These are phyloP conservation scores for Purshia tridentata DNA, from an alignment of 306 rosid genomes.

Conservation along the genomic window DNA sequence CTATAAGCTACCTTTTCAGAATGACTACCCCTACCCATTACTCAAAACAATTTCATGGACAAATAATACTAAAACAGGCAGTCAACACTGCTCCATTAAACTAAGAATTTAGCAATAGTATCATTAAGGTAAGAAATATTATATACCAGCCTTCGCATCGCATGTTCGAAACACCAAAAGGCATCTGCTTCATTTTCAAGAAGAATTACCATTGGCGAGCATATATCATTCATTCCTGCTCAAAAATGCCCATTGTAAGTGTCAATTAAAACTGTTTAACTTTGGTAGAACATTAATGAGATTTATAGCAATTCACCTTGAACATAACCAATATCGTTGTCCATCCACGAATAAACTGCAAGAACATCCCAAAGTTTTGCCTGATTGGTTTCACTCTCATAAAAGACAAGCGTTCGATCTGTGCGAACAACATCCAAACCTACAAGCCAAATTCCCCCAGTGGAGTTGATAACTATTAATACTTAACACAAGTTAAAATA, in stretches of 20 bases:
- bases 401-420: constrained; percentile 77
- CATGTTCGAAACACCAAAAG: constrained; percentile 90
- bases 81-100: neutral
- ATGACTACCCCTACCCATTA: neutral
- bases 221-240: constrained; percentile 97
- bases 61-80: neutral
- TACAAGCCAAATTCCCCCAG: constrained; percentile 41
- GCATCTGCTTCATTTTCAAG: constrained; percentile 84
- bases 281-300: constrained; percentile 18
- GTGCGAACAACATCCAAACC: constrained; percentile 93
- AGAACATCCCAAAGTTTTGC: constrained; percentile 91
- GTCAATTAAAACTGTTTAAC: constrained; percentile 24
- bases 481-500: constrained; percentile 7
- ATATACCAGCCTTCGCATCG: constrained; percentile 93
- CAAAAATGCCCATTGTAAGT: constrained; percentile 23
- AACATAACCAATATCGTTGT: constrained; percentile 83
- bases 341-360: constrained; percentile 85
- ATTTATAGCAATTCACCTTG: constrained; percentile 55
- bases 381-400: constrained; percentile 77
- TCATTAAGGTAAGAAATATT: constrained; percentile 12
- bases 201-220: constrained; percentile 85
- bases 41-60: constrained; percentile 13
- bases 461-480: constrained; percentile 24
- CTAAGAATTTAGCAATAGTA: neutral
- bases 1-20: neutral